These are phyloP conservation scores for Penicillium simplicissimum DNA, from an alignment of 495 filamentous ascomycete genomes.

Conservation along the genomic window DNA sequence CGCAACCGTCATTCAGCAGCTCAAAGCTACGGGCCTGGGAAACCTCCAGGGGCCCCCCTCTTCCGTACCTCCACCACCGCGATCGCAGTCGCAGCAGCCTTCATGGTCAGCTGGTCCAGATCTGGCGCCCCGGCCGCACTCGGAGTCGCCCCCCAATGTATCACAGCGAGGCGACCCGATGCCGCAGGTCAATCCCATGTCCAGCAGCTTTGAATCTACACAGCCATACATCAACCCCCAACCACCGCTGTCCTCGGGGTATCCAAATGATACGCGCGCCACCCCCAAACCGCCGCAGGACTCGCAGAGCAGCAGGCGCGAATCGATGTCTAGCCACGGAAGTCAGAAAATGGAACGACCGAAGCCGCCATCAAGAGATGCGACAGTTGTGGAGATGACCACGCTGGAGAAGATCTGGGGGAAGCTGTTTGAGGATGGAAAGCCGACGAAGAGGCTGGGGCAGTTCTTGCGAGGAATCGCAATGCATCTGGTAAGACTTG, in stretches of 20 bases:
- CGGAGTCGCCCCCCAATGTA: conserved; percentile 30
- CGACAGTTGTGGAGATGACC: conserved; percentile 54
- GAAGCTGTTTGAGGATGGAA: conserved; percentile 68
- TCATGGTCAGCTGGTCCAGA: conserved; percentile 32
- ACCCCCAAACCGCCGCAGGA: conserved; percentile 26
- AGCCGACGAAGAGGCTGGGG: conserved; percentile 65
- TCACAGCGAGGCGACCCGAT: conserved; percentile 25
- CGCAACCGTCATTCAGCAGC: conserved; percentile 54
- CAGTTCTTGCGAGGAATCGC: conserved; percentile 78
- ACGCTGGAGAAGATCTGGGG: conserved; percentile 75
- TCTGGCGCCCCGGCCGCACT: conserved; percentile 29
- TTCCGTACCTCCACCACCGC: conserved; percentile 28
- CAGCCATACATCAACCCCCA: conserved; percentile 42
- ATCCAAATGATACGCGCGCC: conserved; percentile 28
- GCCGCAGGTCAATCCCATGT: conserved; percentile 21
- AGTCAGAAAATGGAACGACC: conserved; percentile 45
- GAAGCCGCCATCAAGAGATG: conserved; percentile 41
- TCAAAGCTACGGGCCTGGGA: conserved; percentile 47
- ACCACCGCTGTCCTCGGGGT: conserved; percentile 17
- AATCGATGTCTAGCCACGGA: conserved; percentile 37
- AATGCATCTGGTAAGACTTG: conserved; percentile 66
- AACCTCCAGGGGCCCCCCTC: conserved; percentile 26
- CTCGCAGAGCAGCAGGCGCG: conserved; percentile 25
- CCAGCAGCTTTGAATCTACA: conserved; percentile 37
- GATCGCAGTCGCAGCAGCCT: conserved; percentile 35